phyloP scores from a whole-genome alignment of 139 green algal genomes.

The Zygnema circumcarinatum region DNA sequence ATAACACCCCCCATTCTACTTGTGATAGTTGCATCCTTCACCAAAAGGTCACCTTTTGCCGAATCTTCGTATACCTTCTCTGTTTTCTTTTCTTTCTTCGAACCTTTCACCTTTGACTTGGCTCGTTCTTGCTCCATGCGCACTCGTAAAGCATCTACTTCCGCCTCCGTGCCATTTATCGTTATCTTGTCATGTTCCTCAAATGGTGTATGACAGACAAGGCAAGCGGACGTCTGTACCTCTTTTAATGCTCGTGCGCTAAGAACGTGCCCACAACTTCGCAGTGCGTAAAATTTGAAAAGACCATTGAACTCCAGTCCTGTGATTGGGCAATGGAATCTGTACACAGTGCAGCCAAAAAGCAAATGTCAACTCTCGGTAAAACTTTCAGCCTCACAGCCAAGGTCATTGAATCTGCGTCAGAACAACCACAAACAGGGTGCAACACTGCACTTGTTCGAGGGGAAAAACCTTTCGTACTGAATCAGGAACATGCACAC shows the following conservation, averaged over 20 bases:
- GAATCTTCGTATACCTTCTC: not conserved
- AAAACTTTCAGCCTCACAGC: not conserved
- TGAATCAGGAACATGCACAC: no score
- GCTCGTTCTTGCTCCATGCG: conserved; percentile 49
- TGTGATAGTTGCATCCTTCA: no score
- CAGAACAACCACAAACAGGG: not conserved
- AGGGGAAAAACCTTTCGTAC: no score
- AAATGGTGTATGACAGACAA: conserved; percentile 52
- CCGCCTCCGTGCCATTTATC: conserved; percentile 62
- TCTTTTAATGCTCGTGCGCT: conserved; percentile 62
- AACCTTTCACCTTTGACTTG: conserved; percentile 37
- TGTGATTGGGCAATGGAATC: conserved; percentile 61
- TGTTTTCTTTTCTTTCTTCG: conserved; percentile 38
- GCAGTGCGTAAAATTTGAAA: conserved; percentile 56
- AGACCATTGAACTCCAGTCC: conserved; percentile 62
- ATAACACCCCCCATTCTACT: not conserved
- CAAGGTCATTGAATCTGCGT: not conserved
- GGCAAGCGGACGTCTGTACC: conserved; percentile 26
- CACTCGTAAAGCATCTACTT: conserved; percentile 43
- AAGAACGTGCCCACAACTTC: conserved; percentile 56
- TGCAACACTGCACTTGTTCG: no score
- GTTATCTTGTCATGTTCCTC: conserved; percentile 32
- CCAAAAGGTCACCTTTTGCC: not conserved
- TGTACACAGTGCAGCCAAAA: not conserved
- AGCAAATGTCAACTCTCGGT: no score